A percentile compares a stretch with the other conserved stretches of the same genome.
phyloP scores from a whole-genome alignment of 2,329 filamentous ascomycete genomes.

The Dendryphion nanum region DNA sequence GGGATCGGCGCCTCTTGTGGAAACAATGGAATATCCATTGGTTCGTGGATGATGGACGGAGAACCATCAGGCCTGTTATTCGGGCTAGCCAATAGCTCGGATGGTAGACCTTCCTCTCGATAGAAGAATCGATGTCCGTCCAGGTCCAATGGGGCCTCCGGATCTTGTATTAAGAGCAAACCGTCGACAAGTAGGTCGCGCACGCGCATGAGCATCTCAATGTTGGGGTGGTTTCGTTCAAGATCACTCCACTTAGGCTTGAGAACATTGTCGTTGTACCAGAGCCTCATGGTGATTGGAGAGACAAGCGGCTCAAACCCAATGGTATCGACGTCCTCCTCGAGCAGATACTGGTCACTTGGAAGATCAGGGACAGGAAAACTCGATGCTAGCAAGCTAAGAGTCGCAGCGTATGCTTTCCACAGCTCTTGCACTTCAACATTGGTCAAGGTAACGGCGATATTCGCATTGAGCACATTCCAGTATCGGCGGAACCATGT shows the following conservation, averaged over 20 bases:
- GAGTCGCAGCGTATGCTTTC: constrained; percentile 62
- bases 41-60: constrained; percentile 35
- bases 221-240: constrained; percentile 55
- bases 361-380: constrained; percentile 59
- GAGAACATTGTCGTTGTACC: constrained; percentile 46
- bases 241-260: constrained; percentile 57
- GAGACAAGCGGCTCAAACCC: constrained; percentile 62
- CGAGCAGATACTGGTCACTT: constrained; percentile 61
- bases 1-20: constrained; percentile 22
- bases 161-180: constrained; percentile 54
- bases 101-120: constrained; percentile 52
- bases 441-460: constrained; percentile 51
- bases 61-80: constrained; percentile 39
- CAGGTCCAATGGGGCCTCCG: constrained; percentile 50
- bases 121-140: constrained; percentile 53
- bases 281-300: constrained; percentile 51
- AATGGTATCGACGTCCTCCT: constrained; percentile 66
- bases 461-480: constrained; percentile 53
- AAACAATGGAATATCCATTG: constrained; percentile 40
- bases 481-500: constrained; percentile 63
- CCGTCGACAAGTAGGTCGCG: constrained; percentile 63
- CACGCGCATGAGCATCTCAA: constrained; percentile 67
- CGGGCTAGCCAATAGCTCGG: constrained; percentile 50
- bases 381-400: constrained; percentile 58
- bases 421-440: constrained; percentile 62